A percentile compares a stretch with the other conserved stretches of the same genome.
These are phyloP conservation scores for Ascocoryne sarcoides DNA, from an alignment of 2,329 filamentous ascomycete genomes.

Conservation along the genomic window DNA sequence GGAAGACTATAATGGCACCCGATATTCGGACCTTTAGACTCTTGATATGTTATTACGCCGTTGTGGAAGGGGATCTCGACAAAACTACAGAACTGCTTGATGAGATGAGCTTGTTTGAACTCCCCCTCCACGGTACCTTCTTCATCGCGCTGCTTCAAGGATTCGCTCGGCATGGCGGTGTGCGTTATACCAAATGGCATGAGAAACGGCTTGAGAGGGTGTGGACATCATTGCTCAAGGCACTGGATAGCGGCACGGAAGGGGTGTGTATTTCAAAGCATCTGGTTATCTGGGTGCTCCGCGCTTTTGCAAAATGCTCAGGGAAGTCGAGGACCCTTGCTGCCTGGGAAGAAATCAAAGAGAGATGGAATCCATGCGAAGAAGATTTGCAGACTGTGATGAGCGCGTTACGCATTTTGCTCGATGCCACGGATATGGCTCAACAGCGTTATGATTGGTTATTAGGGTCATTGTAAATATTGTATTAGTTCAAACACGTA, in stretches of 20 bases:
- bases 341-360: conserved; percentile 26
- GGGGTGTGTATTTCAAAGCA: conserved; percentile 47
- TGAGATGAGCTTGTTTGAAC: conserved; percentile 66
- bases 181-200: conserved; percentile 62
- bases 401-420: conserved; percentile 14
- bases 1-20: conserved; percentile 57
- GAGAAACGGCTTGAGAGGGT: conserved; percentile 56
- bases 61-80: conserved; percentile 59
- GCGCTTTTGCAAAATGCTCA: conserved; percentile 48
- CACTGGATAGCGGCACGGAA: conserved; percentile 37
- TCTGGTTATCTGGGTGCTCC: conserved; percentile 52
- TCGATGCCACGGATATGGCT: conserved; percentile 14
- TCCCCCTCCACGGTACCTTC: conserved; percentile 65
- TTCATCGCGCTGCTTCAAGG: conserved; percentile 78
- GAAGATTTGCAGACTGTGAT: conserved; percentile 25
- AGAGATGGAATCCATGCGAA: conserved; percentile 25
- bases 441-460: conserved; percentile 16
- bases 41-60: conserved; percentile 66
- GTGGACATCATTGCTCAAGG: conserved; percentile 54
- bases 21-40: conserved; percentile 73
- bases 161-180: conserved; percentile 65
- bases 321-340: conserved; percentile 22
- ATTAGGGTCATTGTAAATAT: conserved; percentile 10
- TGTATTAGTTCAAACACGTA: too few relatives aligned
- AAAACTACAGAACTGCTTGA: conserved; percentile 62